Conservation (phyloP, 1,139 yeast species). For the Taphrina wiesneri region DNA sequence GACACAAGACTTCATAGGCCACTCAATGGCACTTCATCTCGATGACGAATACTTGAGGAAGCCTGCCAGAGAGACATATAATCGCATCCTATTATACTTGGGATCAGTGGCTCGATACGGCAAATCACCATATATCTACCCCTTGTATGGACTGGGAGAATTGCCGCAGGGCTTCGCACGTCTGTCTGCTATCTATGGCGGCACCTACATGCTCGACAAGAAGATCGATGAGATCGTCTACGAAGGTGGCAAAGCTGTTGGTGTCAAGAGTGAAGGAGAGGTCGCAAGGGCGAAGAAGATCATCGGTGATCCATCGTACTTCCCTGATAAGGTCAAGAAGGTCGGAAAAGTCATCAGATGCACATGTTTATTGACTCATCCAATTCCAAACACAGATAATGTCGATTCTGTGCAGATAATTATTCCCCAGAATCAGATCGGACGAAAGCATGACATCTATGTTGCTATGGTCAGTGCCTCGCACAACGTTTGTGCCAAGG, state of each 20-base stretch:
- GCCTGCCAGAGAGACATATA: slow-evolving; percentile 91
- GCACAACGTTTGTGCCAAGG: slow-evolving; percentile 89
- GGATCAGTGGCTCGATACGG: slow-evolving; percentile 94
- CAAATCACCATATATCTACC: slow-evolving; percentile 93
- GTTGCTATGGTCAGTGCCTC: slow-evolving; percentile 86
- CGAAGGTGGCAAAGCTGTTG: slow-evolving; percentile 71
- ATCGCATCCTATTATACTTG: slow-evolving; percentile 79
- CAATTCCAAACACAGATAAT: slow-evolving; percentile 77
- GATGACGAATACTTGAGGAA: slow-evolving; percentile 85
- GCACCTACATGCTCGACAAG: slow-evolving; percentile 96
- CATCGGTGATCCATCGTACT: slow-evolving; percentile 97
- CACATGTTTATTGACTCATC: slow-evolving; percentile 88
- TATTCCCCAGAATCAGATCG: slow-evolving; percentile 94
- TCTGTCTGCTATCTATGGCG: slow-evolving; percentile 95
- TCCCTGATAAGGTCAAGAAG: slow-evolving; percentile 84
- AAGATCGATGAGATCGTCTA: slow-evolving; percentile 88
- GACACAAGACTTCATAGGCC: slow-evolving; percentile 95
- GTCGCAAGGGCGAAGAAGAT: slow-evolving; percentile 88
- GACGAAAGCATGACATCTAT: slow-evolving; percentile 84
- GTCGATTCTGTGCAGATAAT: slow-evolving; percentile 90
- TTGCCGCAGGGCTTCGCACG: slow-evolving; percentile 98
- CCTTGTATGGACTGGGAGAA: slow-evolving; percentile 95
- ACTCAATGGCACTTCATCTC: slow-evolving; percentile 97
- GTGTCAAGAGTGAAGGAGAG: slow-evolving; percentile 90
- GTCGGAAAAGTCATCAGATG: slow-evolving; percentile 93